These are phyloP conservation scores for Tuber microsphaerosporum DNA, from an alignment of 495 filamentous ascomycete genomes.

Conservation along the genomic window DNA sequence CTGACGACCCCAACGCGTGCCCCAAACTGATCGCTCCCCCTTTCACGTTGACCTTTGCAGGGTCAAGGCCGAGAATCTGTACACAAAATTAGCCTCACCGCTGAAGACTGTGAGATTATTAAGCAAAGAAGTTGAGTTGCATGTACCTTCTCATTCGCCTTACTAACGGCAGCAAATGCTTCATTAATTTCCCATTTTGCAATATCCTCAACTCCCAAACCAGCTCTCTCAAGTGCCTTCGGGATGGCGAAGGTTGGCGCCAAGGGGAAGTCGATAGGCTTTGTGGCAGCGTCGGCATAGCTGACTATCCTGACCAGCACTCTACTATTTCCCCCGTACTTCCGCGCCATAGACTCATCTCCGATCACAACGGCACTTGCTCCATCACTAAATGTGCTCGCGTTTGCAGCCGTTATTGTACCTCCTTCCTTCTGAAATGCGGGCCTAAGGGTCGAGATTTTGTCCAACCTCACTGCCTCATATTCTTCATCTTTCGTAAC, in stretches of 20 bases:
- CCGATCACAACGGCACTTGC: slow-evolving; percentile 83
- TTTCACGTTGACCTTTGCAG: slow-evolving; percentile 72
- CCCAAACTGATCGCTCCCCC: slow-evolving; percentile 93
- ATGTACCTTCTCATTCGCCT: slow-evolving; percentile 79
- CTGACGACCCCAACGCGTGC: slow-evolving; percentile 88
- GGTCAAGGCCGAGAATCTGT: slow-evolving; percentile 70
- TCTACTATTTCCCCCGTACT: slow-evolving; percentile 64
- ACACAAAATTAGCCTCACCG: slow-evolving; percentile 18
- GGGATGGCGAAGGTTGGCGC: slow-evolving; percentile 89
- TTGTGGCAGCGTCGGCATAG: slow-evolving; percentile 82
- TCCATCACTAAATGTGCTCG: slow-evolving; percentile 87
- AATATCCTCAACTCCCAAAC: slow-evolving; percentile 80
- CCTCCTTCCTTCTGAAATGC: slow-evolving; percentile 82
- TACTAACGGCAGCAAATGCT: slow-evolving; percentile 92
- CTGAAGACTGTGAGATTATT: not conserved
- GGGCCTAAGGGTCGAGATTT: slow-evolving; percentile 77
- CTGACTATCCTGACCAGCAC: slow-evolving; percentile 79
- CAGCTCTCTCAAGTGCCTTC: slow-evolving; percentile 77
- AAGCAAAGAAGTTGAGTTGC: not conserved
- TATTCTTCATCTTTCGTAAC: slow-evolving; percentile 81
- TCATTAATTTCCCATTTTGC: slow-evolving; percentile 98
- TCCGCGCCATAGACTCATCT: slow-evolving; percentile 64
- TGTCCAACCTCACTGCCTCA: slow-evolving; percentile 72
- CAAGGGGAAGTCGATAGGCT: slow-evolving; percentile 91
- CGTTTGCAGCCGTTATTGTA: slow-evolving; percentile 90